These are phyloP conservation scores for Venturiaceae sp. DNA, from an alignment of 2,329 filamentous ascomycete genomes.

Conservation along the genomic window DNA sequence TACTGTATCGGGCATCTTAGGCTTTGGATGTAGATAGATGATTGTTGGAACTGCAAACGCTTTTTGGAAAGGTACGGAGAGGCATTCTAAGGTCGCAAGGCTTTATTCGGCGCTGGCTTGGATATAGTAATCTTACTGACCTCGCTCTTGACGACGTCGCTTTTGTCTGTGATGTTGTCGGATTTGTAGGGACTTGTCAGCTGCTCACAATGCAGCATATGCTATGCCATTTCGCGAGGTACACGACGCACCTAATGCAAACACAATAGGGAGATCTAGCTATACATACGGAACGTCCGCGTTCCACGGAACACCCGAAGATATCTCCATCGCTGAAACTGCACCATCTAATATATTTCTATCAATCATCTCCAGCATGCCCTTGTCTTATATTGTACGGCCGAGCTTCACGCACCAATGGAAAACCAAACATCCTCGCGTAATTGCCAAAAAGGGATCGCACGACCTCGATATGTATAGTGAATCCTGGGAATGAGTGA, in stretches of 20 bases:
- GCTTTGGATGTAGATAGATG: neutral
- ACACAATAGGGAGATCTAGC: neutral
- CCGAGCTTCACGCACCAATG: neutral
- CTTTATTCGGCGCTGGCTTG: neutral
- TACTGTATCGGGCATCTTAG: neutral
- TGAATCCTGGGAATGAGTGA: neutral
- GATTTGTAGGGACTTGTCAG: too few relatives aligned
- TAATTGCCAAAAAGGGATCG: neutral
- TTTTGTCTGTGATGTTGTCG: too few relatives aligned
- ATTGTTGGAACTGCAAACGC: neutral
- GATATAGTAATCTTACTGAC: neutral
- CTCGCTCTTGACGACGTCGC: neutral
- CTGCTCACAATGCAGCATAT: too few relatives aligned
- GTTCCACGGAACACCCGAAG: neutral
- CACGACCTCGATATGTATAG: neutral
- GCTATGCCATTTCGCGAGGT: too few relatives aligned
- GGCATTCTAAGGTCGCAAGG: neutral
- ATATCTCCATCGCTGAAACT: neutral
- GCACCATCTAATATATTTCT: neutral
- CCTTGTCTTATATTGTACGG: neutral
- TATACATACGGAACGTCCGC: neutral
- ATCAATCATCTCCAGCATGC: neutral
- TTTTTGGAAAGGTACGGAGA: neutral
- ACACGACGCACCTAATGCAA: too few relatives aligned
- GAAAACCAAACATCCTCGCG: neutral